Percentiles rank a stretch among this genome's conserved stretches.
Conservation (phyloP, 148 eudicot species). For the Linanthus parryae region DNA sequence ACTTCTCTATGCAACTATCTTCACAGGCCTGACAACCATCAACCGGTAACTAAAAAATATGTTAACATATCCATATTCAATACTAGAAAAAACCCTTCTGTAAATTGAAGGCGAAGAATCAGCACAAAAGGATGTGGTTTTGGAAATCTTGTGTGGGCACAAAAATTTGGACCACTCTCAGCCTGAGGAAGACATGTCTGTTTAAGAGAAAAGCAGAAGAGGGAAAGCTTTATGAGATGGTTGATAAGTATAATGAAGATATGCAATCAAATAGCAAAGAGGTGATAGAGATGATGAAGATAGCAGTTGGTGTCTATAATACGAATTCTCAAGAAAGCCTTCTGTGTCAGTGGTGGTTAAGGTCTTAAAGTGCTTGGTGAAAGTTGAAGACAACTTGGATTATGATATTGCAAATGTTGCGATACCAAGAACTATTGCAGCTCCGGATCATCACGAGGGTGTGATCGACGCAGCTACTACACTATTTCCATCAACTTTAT, state of each 20-base stretch:
- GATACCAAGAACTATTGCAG: not conserved
- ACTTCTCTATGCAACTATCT: too few species aligned
- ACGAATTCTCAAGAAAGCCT: slow-evolving; percentile 9
- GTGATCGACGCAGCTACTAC: not conserved
- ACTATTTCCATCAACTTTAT: slow-evolving; percentile 2
- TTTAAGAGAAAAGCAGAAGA: slow-evolving; percentile 13
- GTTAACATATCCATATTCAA: too few species aligned
- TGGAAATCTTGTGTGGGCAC: slow-evolving; percentile 28
- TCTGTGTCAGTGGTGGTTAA: slow-evolving; percentile 16
- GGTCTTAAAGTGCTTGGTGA: slow-evolving; percentile 6
- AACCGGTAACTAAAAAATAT: too few species aligned
- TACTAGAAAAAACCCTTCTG: too few species aligned
- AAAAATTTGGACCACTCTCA: slow-evolving; percentile 20
- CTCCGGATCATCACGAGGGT: not conserved
- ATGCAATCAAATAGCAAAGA: slow-evolving; percentile 13
- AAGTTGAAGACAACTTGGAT: slow-evolving; percentile 1
- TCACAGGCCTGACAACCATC: too few species aligned
- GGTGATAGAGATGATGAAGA: slow-evolving; percentile 13
- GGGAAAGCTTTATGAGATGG: not conserved
- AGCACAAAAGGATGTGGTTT: too few species aligned
- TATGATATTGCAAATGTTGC: not conserved
- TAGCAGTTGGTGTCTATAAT: slow-evolving; percentile 16
- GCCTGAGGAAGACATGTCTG: slow-evolving; percentile 21
- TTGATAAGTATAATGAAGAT: slow-evolving; percentile 9
- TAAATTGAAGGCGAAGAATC: too few species aligned